A percentile compares a stretch with the other conserved stretches of the same genome.
phyloP scores from a whole-genome alignment of 306 rosid species.

The Vicia sativa region DNA sequence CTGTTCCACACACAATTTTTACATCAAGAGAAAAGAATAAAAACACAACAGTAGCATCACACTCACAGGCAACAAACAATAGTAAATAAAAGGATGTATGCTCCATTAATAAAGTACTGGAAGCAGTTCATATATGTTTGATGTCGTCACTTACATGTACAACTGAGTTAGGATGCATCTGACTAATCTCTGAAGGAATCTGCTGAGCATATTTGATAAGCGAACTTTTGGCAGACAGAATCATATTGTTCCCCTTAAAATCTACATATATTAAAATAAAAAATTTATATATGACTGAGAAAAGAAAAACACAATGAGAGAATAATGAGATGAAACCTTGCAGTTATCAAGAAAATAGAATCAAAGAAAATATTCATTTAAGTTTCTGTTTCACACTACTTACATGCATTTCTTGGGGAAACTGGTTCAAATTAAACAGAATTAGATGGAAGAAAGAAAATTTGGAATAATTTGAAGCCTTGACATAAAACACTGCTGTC shows the following conservation, averaged over 20 bases:
- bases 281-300: constrained; percentile 19
- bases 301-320: constrained; percentile 14
- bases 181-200: constrained; percentile 78
- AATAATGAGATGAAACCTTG: not conserved
- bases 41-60: constrained; percentile 7
- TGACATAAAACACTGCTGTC: not conserved
- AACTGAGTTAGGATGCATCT: constrained; percentile 65
- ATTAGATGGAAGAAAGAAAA: not conserved
- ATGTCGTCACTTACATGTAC: constrained; percentile 67
- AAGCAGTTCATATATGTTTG: constrained; percentile 23
- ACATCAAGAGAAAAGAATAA: constrained; percentile 15
- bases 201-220: constrained; percentile 62
- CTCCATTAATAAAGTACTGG: not conserved
- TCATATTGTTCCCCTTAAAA: constrained; percentile 62
- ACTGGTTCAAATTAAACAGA: not conserved
- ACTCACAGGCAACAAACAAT: constrained; percentile 4
- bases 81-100: not conserved
- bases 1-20: constrained; percentile 50
- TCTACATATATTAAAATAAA: constrained; percentile 51
- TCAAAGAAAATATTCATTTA: not conserved
- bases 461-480: not conserved
- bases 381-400: constrained; percentile 1
- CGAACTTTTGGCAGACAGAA: constrained; percentile 84
- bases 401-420: not conserved
- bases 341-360: not conserved